phyloP scores from a whole-genome alignment of 306 rosid genomes.

The Hippophae rhamnoides region DNA sequence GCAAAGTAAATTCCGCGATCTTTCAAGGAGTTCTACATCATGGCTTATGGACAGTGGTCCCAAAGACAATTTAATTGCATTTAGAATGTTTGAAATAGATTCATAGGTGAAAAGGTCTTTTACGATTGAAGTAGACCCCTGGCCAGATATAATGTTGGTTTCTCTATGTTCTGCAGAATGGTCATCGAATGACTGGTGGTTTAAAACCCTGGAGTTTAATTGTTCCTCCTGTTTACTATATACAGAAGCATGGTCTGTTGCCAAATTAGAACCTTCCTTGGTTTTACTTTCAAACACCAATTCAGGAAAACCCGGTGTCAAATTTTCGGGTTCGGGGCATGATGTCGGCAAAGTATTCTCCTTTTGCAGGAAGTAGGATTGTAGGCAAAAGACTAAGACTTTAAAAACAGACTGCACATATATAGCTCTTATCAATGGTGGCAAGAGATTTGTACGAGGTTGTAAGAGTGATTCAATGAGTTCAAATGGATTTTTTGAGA shows the following conservation, averaged over 20 bases:
- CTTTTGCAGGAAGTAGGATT: conserved; percentile 42
- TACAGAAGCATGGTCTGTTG: conserved; percentile 22
- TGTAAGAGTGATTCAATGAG: conserved; percentile 81
- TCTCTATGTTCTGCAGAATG: conserved; percentile 22
- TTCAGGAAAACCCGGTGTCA: conserved; percentile 22
- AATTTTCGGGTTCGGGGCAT: conserved; percentile 22
- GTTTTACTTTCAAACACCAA: conserved; percentile 20
- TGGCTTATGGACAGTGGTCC: conserved; percentile 47
- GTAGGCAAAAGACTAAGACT: conserved; percentile 50
- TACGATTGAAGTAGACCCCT: conserved; percentile 21
- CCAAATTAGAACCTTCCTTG: conserved; percentile 30
- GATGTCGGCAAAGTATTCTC: conserved; percentile 17
- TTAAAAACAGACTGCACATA: conserved; percentile 76
- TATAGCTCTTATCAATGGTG: conserved; percentile 61
- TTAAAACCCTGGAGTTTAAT: conserved; percentile 39
- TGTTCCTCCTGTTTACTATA: conserved; percentile 33
- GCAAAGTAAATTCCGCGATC: conserved; percentile 55
- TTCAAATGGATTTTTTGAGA: conserved; percentile 59
- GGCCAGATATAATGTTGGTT: conserved; percentile 20
- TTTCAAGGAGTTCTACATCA: conserved; percentile 78
- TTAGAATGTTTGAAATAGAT: conserved; percentile 40
- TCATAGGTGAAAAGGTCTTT: conserved; percentile 31
- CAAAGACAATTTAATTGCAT: conserved; percentile 43
- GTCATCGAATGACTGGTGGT: conserved; percentile 37
- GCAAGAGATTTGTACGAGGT: conserved; percentile 81